Percentiles rank a stretch among this genome's conserved stretches.
Evolutionary conservation across 2,329 filamentous ascomycete species (phyloP).

Genomic region (Arthroderma sp.): DNA sequence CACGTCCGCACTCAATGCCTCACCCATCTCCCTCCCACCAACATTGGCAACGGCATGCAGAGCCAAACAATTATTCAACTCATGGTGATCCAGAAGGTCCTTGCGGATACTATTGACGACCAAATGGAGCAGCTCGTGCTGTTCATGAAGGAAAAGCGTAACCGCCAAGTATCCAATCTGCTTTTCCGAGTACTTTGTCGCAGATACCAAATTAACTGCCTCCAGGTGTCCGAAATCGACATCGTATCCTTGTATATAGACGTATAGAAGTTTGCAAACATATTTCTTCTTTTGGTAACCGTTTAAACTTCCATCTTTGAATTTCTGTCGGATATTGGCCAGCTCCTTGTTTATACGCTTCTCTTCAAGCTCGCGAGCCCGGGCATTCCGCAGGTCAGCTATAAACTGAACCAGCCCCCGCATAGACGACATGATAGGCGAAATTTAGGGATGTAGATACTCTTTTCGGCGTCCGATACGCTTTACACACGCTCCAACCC

Average conservation of each 20-base stretch:
- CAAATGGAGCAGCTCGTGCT: conserved; percentile 88
- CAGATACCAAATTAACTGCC: conserved; percentile 93
- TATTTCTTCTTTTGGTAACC: conserved; percentile 99
- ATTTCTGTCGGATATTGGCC: conserved; percentile 96
- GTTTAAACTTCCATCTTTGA: conserved; percentile 85
- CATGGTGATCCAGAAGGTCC: conserved; percentile 85
- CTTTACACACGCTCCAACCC: too few species aligned
- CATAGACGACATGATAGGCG: conserved; percentile 33
- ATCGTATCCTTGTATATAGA: conserved; percentile 97
- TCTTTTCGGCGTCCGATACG: too few species aligned
- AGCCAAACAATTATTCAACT: conserved; percentile 92
- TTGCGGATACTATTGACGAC: conserved; percentile 98
- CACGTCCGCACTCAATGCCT: conserved; percentile 81
- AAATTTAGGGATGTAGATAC: too few species aligned
- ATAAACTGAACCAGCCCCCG: conserved; percentile 92
- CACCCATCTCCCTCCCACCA: conserved; percentile 91
- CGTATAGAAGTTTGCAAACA: conserved; percentile 98
- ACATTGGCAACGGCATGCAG: conserved; percentile 97
- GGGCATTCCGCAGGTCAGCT: conserved; percentile 85
- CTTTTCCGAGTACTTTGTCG: conserved; percentile 96
- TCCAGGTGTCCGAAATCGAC: conserved; percentile 98
- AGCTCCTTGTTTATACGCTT: conserved; percentile 99
- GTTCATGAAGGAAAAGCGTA: conserved; percentile 90
- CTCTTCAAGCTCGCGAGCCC: conserved; percentile 90
- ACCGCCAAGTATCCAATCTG: conserved; percentile 98